Percentiles rank a stretch among this genome's conserved stretches.
These are phyloP conservation scores for Linnemannia schmuckeri DNA, from an alignment of 192 early-diverging fungal species.

Conservation along the genomic window DNA sequence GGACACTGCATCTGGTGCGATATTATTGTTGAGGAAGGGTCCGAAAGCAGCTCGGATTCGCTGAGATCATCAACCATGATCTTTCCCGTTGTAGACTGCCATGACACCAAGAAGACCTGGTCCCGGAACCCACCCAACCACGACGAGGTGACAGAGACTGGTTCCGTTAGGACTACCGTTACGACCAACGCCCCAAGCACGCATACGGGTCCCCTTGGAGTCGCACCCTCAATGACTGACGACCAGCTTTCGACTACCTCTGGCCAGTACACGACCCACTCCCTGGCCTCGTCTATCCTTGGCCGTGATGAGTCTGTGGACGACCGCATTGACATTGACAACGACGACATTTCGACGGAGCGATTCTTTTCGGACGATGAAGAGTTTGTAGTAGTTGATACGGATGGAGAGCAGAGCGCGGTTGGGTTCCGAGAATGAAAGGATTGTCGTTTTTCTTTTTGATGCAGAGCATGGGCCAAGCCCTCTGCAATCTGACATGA, in stretches of 20 bases:
- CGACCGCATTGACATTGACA: slow-evolving; percentile 18
- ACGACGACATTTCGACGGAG: slow-evolving; percentile 10
- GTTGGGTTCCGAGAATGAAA: background rate
- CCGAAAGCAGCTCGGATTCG: slow-evolving; percentile 55
- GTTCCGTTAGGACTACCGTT: background rate
- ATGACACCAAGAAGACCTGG: slow-evolving; percentile 20
- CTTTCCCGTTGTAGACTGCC: slow-evolving; percentile 56
- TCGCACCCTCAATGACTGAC: slow-evolving; percentile 15
- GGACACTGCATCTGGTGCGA: slow-evolving; percentile 78
- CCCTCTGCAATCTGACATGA: background rate
- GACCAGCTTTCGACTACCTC: slow-evolving; percentile 42
- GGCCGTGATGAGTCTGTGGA: slow-evolving; percentile 11
- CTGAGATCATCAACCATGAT: slow-evolving; percentile 59
- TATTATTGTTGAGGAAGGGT: slow-evolving; percentile 66
- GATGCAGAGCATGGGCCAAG: slow-evolving; percentile 8
- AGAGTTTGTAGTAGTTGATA: slow-evolving; percentile 37
- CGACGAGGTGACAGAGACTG: slow-evolving; percentile 14
- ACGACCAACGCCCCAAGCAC: background rate
- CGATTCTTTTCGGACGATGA: slow-evolving; percentile 38
- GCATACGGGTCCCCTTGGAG: background rate
- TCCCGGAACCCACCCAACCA: slow-evolving; percentile 10
- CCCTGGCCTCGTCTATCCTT: slow-evolving; percentile 8
- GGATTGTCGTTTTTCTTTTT: background rate
- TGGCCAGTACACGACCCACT: slow-evolving; percentile 4
- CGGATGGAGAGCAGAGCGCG: slow-evolving; percentile 17